phyloP scores from a whole-genome alignment of 805 yeast genomes.

The Huiozyma naganishii region DNA sequence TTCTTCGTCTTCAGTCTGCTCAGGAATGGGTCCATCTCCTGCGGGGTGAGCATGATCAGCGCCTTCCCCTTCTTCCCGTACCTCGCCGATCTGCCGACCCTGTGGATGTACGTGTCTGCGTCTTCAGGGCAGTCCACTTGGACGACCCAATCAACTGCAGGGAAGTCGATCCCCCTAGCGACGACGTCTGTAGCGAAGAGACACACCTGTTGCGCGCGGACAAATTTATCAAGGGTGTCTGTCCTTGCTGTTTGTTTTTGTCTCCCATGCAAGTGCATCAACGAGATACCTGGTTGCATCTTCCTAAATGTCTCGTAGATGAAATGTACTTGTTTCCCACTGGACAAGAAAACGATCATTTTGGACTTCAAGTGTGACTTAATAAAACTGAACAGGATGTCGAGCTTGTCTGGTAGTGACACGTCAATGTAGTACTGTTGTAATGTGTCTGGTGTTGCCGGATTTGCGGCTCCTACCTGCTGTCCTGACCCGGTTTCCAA shows the following conservation, averaged over 20 bases:
- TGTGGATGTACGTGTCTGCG: conserved; percentile 76
- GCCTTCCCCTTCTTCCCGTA: conserved; percentile 80
- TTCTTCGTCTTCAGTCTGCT: conserved; percentile 49
- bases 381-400: conserved; percentile 75
- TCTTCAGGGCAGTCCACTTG: conserved; percentile 91
- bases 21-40: conserved; percentile 70
- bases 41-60: conserved; percentile 69
- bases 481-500: conserved; percentile 39
- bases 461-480: conserved; percentile 46
- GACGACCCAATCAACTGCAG: conserved; percentile 90
- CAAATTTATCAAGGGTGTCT: conserved; percentile 70
- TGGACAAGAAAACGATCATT: conserved; percentile 72
- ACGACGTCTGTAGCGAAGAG: conserved; percentile 84
- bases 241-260: conserved; percentile 83
- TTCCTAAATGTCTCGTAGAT: conserved; percentile 80
- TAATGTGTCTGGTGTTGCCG: conserved; percentile 68
- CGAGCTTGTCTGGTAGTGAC: conserved; percentile 70
- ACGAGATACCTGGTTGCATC: conserved; percentile 83
- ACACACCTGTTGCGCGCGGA: conserved; percentile 70
- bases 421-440: conserved; percentile 74
- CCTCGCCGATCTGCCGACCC: conserved; percentile 86
- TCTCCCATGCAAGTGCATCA: conserved; percentile 78
- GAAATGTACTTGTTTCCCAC: conserved; percentile 85
- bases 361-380: conserved; percentile 73
- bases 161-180: conserved; percentile 87